Conservation (phyloP, 257 asterid species). For the Handroanthus guayacan region DNA sequence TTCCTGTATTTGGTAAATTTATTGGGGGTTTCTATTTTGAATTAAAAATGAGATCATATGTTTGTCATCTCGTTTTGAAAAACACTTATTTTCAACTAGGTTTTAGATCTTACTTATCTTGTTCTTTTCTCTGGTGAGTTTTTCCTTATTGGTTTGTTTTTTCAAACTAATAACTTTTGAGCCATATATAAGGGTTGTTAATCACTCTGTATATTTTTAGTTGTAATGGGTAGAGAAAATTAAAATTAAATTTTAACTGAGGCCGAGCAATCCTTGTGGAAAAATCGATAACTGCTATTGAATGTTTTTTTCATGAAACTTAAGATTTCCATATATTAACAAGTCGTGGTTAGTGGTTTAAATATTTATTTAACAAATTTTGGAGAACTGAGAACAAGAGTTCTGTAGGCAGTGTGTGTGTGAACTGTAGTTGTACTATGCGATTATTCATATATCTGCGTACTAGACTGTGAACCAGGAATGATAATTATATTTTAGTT, state of each 20-base stretch:
- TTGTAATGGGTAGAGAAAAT: background rate
- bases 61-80: conserved; percentile 2
- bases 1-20: background rate
- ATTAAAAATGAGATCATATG: background rate
- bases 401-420: background rate
- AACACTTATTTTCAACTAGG: background rate
- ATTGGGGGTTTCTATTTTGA: background rate
- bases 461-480: background rate
- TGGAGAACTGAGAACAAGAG: background rate
- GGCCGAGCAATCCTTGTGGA: background rate
- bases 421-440: background rate
- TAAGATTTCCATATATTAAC: background rate
- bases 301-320: background rate
- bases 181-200: background rate
- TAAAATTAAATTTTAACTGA: background rate
- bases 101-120: background rate
- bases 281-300: background rate
- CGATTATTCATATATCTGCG: background rate
- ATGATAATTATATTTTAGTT: background rate
- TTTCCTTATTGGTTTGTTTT: background rate
- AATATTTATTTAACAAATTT: background rate
- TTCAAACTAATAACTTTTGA: background rate
- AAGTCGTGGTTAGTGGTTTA: background rate
- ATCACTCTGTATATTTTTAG: background rate
- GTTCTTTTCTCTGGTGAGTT: background rate